A percentile compares a stretch with the other conserved stretches of the same genome.
Conservation (phyloP, 2,329 filamentous ascomycete species). For the Fusarium irregulare region DNA sequence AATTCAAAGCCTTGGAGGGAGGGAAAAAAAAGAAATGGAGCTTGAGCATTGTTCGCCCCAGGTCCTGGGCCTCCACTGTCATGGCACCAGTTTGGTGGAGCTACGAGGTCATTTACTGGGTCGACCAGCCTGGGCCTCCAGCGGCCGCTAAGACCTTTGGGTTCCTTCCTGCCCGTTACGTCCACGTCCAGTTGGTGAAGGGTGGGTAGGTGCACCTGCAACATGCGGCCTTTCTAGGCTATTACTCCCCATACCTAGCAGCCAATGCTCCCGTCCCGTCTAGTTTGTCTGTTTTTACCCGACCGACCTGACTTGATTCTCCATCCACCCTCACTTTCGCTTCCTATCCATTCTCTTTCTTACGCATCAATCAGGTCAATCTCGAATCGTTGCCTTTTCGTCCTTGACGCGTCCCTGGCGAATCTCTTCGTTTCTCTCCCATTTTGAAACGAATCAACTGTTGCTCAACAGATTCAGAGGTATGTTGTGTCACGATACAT, state of each 20-base stretch:
- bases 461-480: slow-evolving; percentile 28
- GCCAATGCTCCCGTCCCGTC: not conserved
- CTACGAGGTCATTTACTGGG: slow-evolving; percentile 1
- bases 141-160: slow-evolving; percentile 33
- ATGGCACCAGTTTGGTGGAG: slow-evolving; percentile 6
- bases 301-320: slow-evolving; percentile 1
- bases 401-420: slow-evolving; percentile 22
- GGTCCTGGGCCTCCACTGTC: slow-evolving; percentile 8
- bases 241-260: not conserved
- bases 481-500: slow-evolving; percentile 38
- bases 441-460: slow-evolving; percentile 12
- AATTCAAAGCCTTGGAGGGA: slow-evolving; percentile 14
- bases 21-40: slow-evolving; percentile 4
- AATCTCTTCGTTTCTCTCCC: slow-evolving; percentile 17
- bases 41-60: not conserved
- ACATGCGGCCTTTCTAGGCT: slow-evolving; percentile 1
- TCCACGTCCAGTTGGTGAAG: not conserved
- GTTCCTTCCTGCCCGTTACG: slow-evolving; percentile 16
- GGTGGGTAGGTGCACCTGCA: not conserved
- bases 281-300: slow-evolving; percentile 11
- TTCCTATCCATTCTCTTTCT: slow-evolving; percentile 25
- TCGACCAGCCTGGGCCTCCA: slow-evolving; percentile 4
- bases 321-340: slow-evolving; percentile 21
- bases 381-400: slow-evolving; percentile 24
- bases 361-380: slow-evolving; percentile 29